Evolutionary conservation across 2,329 filamentous ascomycete genomes (phyloP).

Genomic region (Calonectria montana): DNA sequence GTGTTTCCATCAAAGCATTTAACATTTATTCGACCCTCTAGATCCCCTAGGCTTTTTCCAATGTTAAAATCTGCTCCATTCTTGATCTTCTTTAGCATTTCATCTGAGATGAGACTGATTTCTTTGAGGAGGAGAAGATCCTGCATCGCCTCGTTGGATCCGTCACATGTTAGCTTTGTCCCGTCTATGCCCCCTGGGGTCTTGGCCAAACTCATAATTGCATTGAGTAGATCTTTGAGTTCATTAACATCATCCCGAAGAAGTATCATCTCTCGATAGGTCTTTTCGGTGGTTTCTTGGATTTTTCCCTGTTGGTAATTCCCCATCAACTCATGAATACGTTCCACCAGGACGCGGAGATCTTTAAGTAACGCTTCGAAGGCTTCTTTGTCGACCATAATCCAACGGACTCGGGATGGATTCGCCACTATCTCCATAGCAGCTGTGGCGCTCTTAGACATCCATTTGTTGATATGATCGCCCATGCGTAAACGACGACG

Average conservation of each 20-base stretch:
- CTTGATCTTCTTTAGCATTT: neutral
- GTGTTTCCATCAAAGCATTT: neutral
- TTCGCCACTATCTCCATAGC: neutral
- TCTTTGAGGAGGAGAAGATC: constrained; percentile 8
- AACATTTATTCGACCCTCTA: neutral
- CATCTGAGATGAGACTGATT: neutral
- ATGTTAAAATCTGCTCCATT: neutral
- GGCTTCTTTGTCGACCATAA: constrained; percentile 3
- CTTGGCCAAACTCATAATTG: neutral
- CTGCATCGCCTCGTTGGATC: neutral
- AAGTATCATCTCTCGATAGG: constrained; percentile 8
- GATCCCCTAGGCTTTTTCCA: neutral
- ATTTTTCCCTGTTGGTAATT: neutral
- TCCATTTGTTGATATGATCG: neutral
- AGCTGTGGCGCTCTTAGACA: neutral
- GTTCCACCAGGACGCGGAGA: neutral
- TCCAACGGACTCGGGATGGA: neutral
- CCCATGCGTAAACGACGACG: neutral
- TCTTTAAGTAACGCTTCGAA: constrained; percentile 1
- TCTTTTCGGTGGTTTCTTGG: neutral
- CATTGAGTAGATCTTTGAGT: neutral
- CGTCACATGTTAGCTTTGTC: neutral
- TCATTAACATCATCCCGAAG: neutral
- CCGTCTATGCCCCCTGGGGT: neutral
- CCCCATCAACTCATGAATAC: constrained; percentile 2